These are phyloP conservation scores for Anthoceros angustus DNA, from an alignment of 225 moss, liverwort and hornwort genomes.

Conservation along the genomic window DNA sequence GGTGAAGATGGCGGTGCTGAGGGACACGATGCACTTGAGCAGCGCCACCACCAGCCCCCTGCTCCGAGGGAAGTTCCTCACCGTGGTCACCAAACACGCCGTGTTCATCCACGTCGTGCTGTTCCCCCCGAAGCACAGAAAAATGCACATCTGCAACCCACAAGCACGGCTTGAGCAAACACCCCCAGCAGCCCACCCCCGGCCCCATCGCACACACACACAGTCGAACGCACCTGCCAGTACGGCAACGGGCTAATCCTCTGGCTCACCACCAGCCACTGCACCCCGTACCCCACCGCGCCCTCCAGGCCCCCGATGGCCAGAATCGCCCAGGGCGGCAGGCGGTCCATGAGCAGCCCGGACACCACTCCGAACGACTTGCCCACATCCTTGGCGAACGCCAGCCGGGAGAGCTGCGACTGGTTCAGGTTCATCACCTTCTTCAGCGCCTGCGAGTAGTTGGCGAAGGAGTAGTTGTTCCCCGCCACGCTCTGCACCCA, in stretches of 20 bases:
- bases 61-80: conserved; percentile 50
- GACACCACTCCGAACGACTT: conserved; percentile 55
- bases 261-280: conserved; percentile 48
- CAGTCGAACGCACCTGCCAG: conserved; percentile 29
- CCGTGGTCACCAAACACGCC: conserved; percentile 45
- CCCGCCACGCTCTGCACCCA: conserved; percentile 56
- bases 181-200: neutral
- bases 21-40: conserved; percentile 69
- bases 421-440: conserved; percentile 47
- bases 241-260: conserved; percentile 40
- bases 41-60: conserved; percentile 51
- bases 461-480: conserved; percentile 67
- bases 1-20: conserved; percentile 77
- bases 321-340: conserved; percentile 52
- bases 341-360: conserved; percentile 42
- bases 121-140: conserved; percentile 30
- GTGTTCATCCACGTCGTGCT: conserved; percentile 37
- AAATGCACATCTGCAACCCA: conserved; percentile 26
- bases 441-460: conserved; percentile 76
- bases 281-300: conserved; percentile 31
- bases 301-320: conserved; percentile 34
- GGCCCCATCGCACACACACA: neutral
- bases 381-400: conserved; percentile 69
- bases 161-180: neutral
- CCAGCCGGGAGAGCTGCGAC: conserved; percentile 37